Evolutionary conservation across 352 stramenopile genomes (phyloP), one percentile per base, ranked within the genome.

Genomic region (Phytophthora sp.): DNA sequence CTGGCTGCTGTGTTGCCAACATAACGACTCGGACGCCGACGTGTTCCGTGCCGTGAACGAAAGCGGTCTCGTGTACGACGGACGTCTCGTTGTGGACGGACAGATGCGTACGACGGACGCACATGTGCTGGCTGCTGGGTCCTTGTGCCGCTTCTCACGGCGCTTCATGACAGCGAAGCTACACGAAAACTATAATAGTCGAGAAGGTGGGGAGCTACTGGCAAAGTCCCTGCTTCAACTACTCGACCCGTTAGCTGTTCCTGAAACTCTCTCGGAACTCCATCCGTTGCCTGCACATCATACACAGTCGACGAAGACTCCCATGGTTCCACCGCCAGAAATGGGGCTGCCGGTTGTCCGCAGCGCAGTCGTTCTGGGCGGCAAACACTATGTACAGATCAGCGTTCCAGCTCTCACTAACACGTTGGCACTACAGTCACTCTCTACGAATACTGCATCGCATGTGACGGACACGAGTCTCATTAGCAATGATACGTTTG

Each of bases 21-120:
- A 92, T 21, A 88, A 87, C 39, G 91, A 97, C 62, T 81, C 89
- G 12, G 89, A 96, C 66, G 77, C 83, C 15, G 90, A 97, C 69
- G 69, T 97, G 1, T 98, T 98, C 64, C 80, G 80, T 4, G 91
- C 91, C 9, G 89, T 97, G 46, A 97, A 97, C 66, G 88, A 96
- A 42, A 90, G 83, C 54, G 93, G 92, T 7, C 82, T 98, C 29
- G 92, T 98, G 20, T 98, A 97, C 67, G 92, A 98, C 63, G 92
- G 92, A 0, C 80, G 90, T 1, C 80, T 98, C 26, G 91, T 98
- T 29, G 92, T 98, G 20, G 90, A 96, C 58, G 84, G 84, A 13
- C 65, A 72, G 31, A 92, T 97, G 77, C 78, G 80, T 24, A 98
- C 93, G 24, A 89, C 88, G 0, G 93, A 98, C 60, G 67, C 79